Percentiles rank a stretch among this genome's conserved stretches.
These are phyloP conservation scores for Lipomyces anomalus DNA, from an alignment of 805 yeast genomes.

Conservation along the genomic window DNA sequence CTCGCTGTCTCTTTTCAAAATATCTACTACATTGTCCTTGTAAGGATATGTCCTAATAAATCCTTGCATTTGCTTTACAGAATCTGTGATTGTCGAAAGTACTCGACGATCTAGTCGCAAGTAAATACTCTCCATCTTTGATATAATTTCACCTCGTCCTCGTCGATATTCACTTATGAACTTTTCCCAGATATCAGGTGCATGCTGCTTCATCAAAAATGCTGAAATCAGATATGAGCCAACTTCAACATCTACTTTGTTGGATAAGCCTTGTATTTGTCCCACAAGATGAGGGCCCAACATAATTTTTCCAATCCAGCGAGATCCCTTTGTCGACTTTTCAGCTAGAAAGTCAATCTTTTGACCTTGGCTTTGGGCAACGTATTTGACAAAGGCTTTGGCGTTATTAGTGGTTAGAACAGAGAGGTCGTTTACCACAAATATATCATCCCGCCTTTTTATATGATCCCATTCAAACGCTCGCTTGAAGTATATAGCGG, in stretches of 20 bases:
- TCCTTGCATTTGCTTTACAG: constrained; percentile 3
- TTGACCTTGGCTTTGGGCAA: constrained; percentile 6
- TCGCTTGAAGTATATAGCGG: constrained; percentile 10
- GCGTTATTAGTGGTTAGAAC: constrained; percentile 15
- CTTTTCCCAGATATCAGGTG: constrained; percentile 8
- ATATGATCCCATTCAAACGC: constrained; percentile 3
- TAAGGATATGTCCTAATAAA: background rate
- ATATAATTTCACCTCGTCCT: constrained; percentile 10
- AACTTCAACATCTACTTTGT: constrained; percentile 3
- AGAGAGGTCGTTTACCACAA: constrained; percentile 11
- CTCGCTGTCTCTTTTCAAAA: constrained; percentile 4
- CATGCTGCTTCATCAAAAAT: constrained; percentile 9
- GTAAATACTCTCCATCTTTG: constrained; percentile 5
- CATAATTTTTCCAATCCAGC: constrained; percentile 4
- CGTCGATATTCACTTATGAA: constrained; percentile 4
- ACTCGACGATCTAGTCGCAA: background rate
- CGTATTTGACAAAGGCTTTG: constrained; percentile 9
- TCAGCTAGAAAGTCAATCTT: background rate
- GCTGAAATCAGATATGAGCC: constrained; percentile 16
- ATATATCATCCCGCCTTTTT: background rate
- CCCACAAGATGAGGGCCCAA: constrained; percentile 12
- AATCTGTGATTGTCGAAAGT: constrained; percentile 7
- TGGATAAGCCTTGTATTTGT: constrained; percentile 12
- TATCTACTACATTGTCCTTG: background rate
- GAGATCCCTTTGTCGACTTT: background rate